These are phyloP conservation scores for Dalbergia cultrata DNA, from an alignment of 306 rosid species.

Conservation along the genomic window DNA sequence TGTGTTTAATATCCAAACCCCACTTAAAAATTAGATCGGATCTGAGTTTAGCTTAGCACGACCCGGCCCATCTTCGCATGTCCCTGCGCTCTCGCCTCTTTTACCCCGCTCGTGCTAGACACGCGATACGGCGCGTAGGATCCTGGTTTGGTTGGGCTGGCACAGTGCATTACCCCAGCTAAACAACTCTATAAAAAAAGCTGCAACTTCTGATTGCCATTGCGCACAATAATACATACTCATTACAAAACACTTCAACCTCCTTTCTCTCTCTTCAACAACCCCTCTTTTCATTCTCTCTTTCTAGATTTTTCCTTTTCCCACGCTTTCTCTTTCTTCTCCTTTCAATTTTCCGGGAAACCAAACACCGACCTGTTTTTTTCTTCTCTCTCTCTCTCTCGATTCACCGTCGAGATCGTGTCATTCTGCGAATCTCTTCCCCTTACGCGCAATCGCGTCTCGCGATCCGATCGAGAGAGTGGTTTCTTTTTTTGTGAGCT, in stretches of 20 bases:
- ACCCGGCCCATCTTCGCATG: no score
- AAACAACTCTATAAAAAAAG: conserved; percentile 30
- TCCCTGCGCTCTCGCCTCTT: neutral
- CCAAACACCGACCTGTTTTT: conserved; percentile 13
- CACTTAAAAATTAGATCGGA: no score
- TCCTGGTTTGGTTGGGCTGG: neutral
- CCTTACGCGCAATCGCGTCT: neutral
- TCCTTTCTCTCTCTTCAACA: neutral
- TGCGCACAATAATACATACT: neutral
- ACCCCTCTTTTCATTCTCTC: no score
- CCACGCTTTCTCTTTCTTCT: neutral
- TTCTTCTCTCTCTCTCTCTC: neutral
- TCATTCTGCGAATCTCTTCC: neutral
- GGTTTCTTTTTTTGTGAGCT: neutral
- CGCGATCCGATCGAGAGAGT: conserved; percentile 39
- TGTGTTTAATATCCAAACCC: no score
- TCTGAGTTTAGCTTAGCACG: no score
- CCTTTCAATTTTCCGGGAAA: conserved; percentile 1
- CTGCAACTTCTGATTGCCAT: neutral
- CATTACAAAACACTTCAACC: neutral
- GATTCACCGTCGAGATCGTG: conserved; percentile 15
- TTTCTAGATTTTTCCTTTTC: neutral
- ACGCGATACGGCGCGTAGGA: conserved; percentile 6
- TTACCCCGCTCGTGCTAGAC: neutral
- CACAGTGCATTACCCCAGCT: no score